These are phyloP conservation scores for Trypethelium eluteriae DNA, from an alignment of 495 filamentous ascomycete genomes.

Conservation along the genomic window DNA sequence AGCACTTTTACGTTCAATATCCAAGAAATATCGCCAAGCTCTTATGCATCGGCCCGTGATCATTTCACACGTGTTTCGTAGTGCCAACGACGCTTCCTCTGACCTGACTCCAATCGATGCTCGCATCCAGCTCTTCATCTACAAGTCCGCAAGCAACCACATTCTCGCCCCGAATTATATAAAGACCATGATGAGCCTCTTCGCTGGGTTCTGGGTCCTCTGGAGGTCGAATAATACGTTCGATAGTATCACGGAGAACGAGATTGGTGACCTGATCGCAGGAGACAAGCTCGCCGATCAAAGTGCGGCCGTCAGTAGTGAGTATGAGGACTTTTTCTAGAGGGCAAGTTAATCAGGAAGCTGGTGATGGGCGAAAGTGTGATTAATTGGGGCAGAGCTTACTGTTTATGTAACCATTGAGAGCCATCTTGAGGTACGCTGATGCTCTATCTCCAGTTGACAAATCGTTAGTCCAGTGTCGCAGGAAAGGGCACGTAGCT, in stretches of 20 bases:
- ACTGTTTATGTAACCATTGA: constrained; percentile 62
- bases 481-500: not conserved
- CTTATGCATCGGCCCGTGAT: not conserved
- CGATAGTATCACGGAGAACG: constrained; percentile 74
- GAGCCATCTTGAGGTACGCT: constrained; percentile 45
- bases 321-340: constrained; percentile 85
- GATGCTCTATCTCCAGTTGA: not conserved
- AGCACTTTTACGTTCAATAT: not conserved
- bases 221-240: constrained; percentile 76
- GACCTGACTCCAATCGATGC: constrained; percentile 87
- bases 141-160: constrained; percentile 86
- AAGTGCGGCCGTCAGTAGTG: constrained; percentile 84
- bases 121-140: constrained; percentile 76
- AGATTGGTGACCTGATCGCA: constrained; percentile 90
- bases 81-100: constrained; percentile 74
- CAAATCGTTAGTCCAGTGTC: not conserved
- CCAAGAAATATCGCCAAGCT: not conserved
- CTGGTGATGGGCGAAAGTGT: constrained; percentile 9
- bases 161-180: constrained; percentile 88
- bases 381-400: constrained; percentile 26
- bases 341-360: constrained; percentile 11
- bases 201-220: constrained; percentile 77
- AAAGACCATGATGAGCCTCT: constrained; percentile 77
- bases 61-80: constrained; percentile 63
- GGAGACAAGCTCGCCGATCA: constrained; percentile 75